Evolutionary conservation across 2,329 filamentous ascomycete genomes (phyloP).

Genomic region (Trichoderma koningiopsis): DNA sequence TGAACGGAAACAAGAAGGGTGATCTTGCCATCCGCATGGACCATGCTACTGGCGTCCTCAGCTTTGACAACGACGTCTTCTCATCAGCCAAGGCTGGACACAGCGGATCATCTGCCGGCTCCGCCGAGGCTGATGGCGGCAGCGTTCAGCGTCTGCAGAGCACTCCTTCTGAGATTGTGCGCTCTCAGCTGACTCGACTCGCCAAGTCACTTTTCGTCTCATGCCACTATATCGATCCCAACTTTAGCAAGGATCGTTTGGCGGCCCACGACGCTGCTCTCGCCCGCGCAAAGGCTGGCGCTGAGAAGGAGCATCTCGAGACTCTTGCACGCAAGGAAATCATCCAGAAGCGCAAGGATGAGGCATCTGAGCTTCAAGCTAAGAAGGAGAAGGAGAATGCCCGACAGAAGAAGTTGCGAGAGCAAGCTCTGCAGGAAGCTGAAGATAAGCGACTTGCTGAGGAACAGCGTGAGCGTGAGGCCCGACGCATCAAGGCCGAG

Average conservation of each 20-base stretch:
- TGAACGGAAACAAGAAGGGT: slow-evolving; percentile 99
- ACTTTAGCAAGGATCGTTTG: slow-evolving; percentile 78
- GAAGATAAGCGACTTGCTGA: slow-evolving; percentile 87
- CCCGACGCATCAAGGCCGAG: slow-evolving; percentile 82
- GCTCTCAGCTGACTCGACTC: slow-evolving; percentile 88
- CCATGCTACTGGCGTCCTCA: slow-evolving; percentile 90
- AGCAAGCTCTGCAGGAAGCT: slow-evolving; percentile 85
- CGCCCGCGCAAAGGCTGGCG: slow-evolving; percentile 78
- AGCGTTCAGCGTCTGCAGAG: slow-evolving; percentile 94
- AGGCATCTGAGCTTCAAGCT: slow-evolving; percentile 84
- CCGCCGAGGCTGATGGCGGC: slow-evolving; percentile 80
- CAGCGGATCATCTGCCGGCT: slow-evolving; percentile 79
- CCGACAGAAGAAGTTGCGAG: slow-evolving; percentile 79
- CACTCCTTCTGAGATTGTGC: slow-evolving; percentile 96
- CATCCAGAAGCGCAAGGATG: slow-evolving; percentile 97
- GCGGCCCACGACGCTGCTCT: slow-evolving; percentile 80
- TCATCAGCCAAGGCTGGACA: slow-evolving; percentile 93
- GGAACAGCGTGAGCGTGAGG: slow-evolving; percentile 88
- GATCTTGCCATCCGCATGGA: slow-evolving; percentile 95
- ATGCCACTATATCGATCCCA: slow-evolving; percentile 92
- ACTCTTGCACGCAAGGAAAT: slow-evolving; percentile 83
- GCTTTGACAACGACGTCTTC: slow-evolving; percentile 98
- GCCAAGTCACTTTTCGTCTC: slow-evolving; percentile 90
- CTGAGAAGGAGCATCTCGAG: slow-evolving; percentile 88
- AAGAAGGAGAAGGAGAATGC: slow-evolving; percentile 92